Percentiles rank a stretch among this genome's conserved stretches.
Evolutionary conservation across 2,329 filamentous ascomycete species (phyloP).

Genomic region (Colletotrichum limetticola): DNA sequence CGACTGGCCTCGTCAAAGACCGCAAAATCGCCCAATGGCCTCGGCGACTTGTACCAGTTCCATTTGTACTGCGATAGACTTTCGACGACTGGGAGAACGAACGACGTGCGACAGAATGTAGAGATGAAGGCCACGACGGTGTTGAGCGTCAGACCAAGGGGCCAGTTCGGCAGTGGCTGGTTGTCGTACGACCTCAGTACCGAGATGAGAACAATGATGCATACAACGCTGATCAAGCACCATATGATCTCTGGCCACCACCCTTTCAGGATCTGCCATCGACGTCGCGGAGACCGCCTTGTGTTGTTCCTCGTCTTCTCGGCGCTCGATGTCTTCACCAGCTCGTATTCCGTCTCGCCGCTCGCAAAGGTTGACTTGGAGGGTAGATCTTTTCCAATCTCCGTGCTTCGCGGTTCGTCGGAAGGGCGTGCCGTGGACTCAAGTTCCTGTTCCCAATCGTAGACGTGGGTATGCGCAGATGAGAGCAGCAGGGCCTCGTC

Average conservation of each 20-base stretch:
- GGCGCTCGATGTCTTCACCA: neutral
- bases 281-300: neutral
- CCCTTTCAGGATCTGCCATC: neutral
- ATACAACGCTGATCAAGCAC: neutral
- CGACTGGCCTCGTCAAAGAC: slow-evolving; percentile 36
- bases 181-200: slow-evolving; percentile 35
- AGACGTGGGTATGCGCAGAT: slow-evolving; percentile 6
- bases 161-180: slow-evolving; percentile 38
- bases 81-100: slow-evolving; percentile 40
- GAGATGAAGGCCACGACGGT: slow-evolving; percentile 42
- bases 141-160: slow-evolving; percentile 42
- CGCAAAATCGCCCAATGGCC: slow-evolving; percentile 32
- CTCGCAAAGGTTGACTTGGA: neutral
- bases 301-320: neutral
- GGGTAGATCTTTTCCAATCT: neutral
- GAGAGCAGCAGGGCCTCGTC: slow-evolving; percentile 16
- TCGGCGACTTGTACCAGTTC: slow-evolving; percentile 32
- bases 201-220: slow-evolving; percentile 38
- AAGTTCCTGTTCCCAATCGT: neutral
- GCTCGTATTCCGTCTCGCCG: slow-evolving; percentile 2
- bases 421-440: neutral
- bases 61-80: slow-evolving; percentile 39
- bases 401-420: neutral
- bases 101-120: slow-evolving; percentile 38
- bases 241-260: slow-evolving; percentile 21